Conservation (phyloP, 306 rosid genomes). For the Nissolia schottii region DNA sequence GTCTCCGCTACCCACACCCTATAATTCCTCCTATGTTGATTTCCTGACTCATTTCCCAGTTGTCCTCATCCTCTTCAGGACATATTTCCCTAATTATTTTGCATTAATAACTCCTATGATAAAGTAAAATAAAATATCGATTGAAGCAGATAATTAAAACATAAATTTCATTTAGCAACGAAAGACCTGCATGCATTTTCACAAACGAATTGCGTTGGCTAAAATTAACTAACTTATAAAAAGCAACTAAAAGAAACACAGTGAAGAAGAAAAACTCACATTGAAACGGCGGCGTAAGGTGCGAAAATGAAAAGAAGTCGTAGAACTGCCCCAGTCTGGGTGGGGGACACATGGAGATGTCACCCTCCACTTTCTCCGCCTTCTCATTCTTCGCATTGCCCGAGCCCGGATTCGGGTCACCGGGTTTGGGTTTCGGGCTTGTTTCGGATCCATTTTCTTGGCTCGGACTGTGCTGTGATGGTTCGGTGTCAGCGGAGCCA, state of each 20-base stretch:
- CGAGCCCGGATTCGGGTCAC: conserved; percentile 25
- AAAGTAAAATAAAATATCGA: not conserved
- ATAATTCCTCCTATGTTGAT: too few species aligned
- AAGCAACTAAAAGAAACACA: not conserved
- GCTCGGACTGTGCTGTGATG: conserved; percentile 5
- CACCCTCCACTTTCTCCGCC: conserved; percentile 43
- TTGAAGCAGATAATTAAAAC: not conserved
- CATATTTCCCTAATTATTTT: too few species aligned
- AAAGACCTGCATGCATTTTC: not conserved
- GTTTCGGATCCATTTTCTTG: conserved; percentile 34
- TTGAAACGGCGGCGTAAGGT: conserved; percentile 82
- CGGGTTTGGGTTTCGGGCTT: conserved; percentile 19
- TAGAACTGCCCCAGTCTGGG: conserved; percentile 86
- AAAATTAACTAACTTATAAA: not conserved
- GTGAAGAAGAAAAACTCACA: conserved; percentile 42
- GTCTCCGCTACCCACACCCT: too few species aligned
- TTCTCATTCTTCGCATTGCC: conserved; percentile 26
- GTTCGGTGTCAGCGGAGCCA: conserved; percentile 29
- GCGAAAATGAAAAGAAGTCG: conserved; percentile 82
- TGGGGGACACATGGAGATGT: conserved; percentile 76
- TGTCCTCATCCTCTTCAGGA: too few species aligned
- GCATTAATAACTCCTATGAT: too few species aligned
- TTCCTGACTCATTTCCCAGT: too few species aligned
- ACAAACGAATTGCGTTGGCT: not conserved
- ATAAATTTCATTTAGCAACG: not conserved